Evolutionary conservation across 148 eudicot genomes (phyloP), one percentile per base, ranked within the genome.

Genomic region (Rhododendron vialii): DNA sequence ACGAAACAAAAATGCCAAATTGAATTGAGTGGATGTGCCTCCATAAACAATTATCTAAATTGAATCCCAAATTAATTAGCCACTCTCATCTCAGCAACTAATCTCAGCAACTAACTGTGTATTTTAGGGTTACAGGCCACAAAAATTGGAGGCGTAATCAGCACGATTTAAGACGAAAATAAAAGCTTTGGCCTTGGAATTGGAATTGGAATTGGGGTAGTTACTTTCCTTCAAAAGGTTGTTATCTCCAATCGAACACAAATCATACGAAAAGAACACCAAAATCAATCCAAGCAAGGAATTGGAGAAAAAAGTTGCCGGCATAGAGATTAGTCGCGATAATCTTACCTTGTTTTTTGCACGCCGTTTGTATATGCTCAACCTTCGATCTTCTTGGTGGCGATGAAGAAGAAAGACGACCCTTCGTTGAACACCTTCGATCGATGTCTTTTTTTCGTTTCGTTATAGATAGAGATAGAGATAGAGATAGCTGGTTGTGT

Each of bases 141-240:
- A 48, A 35, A 20, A 55, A 57, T 17, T 36, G 38, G 22, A 36
- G 47, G 45, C 55, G 28, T 41, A 82, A 55, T 81, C 69, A 35
- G 47, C 47, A 81, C 14, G 84, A 61, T 55, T 5, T 30, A 50
- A 80, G 33, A 80, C 20, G 51, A 36, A 80, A 78, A 47, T 17
- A 36, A 80, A 47, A 78, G 55, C 55, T 82, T 33, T 83, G n/a
- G 75, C 74, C 28, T 38, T 82, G 22, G 33, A n/a, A 38, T 43
- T 63, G 41, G 75, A 75, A 75, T 36, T 82, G 22, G 30, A n/a
- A 38, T 43, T 65, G 43, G 76, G 84, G 84, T 83, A 41, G 45
- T 82, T 36, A 11, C 73, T 24, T 35, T 59, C 30, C 20, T 57
- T 79, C 22, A 22, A n/a, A 82, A 45, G 28, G 53, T 43, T 45